A percentile compares a stretch with the other conserved stretches of the same genome.
phyloP scores from a whole-genome alignment of 768 basidiomycete genomes.

The Asterophora parasitica region DNA sequence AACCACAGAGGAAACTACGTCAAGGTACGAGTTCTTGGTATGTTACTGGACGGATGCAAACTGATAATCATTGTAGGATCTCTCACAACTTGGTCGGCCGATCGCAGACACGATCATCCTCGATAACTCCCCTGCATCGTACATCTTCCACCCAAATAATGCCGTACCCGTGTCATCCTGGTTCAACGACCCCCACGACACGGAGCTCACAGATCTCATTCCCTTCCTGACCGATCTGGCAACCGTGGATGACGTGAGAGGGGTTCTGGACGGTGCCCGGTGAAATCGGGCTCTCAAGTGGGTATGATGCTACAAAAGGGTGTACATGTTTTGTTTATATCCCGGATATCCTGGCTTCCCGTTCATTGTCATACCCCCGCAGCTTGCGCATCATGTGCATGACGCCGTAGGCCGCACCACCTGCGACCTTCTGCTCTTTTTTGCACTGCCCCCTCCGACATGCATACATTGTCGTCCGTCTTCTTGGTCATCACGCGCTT shows the following conservation, averaged over 20 bases:
- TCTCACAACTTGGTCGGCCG: constrained; percentile 94
- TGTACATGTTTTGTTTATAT: constrained; percentile 12
- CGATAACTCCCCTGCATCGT: constrained; percentile 98
- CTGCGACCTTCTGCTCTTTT: constrained; percentile 1
- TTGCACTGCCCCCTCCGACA: neutral
- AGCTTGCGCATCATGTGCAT: constrained; percentile 5
- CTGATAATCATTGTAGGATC: constrained; percentile 53
- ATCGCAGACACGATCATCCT: constrained; percentile 94
- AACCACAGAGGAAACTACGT: constrained; percentile 99
- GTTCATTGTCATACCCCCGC: constrained; percentile 12
- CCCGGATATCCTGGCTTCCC: constrained; percentile 10
- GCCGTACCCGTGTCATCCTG: constrained; percentile 98
- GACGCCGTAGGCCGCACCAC: constrained; percentile 1
- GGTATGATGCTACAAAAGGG: constrained; percentile 2
- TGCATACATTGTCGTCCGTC: constrained; percentile 4
- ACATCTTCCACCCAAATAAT: constrained; percentile 99
- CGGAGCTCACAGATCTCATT: constrained; percentile 91
- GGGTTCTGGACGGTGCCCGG: constrained; percentile 83
- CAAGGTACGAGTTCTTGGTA: constrained; percentile 55
- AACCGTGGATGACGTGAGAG: constrained; percentile 84
- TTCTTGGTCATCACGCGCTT: constrained; percentile 16
- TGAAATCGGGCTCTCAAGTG: constrained; percentile 24
- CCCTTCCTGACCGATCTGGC: constrained; percentile 90
- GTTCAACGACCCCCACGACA: constrained; percentile 99
- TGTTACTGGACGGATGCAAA: neutral